These are phyloP conservation scores for Pleoardoris graminearum DNA, from an alignment of 2,329 filamentous ascomycete species.

Conservation along the genomic window DNA sequence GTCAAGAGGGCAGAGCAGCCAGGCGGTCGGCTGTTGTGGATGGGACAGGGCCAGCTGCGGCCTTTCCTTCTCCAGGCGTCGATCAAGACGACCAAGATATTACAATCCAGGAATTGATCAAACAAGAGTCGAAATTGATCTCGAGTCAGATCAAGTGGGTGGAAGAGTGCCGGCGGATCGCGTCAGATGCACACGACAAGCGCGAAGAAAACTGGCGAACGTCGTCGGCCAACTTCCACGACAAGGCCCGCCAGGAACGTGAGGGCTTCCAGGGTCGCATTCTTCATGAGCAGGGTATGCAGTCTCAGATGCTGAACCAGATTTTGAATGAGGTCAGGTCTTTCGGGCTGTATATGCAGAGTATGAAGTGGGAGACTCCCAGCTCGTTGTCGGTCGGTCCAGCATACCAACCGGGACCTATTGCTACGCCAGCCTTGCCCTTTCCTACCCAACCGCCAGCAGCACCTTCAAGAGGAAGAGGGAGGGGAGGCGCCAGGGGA, in stretches of 20 bases:
- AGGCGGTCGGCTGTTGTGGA: slow-evolving; percentile 8
- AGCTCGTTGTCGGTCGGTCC: slow-evolving; percentile 14
- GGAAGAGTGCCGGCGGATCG: slow-evolving; percentile 45
- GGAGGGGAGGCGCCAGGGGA: neutral
- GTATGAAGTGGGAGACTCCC: slow-evolving; percentile 36
- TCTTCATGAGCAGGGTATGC: slow-evolving; percentile 36
- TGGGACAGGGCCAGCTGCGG: slow-evolving; percentile 7
- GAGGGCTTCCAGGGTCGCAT: slow-evolving; percentile 42
- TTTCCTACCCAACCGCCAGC: neutral
- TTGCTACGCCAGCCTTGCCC: slow-evolving; percentile 1
- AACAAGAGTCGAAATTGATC: slow-evolving; percentile 32
- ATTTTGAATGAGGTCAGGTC: slow-evolving; percentile 34
- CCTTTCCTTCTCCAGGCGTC: slow-evolving; percentile 18
- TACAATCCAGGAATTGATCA: slow-evolving; percentile 22
- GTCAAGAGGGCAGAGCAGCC: neutral
- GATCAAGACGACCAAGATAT: neutral
- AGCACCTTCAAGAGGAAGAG: neutral
- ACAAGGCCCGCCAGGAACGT: slow-evolving; percentile 39
- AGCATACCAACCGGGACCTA: slow-evolving; percentile 15
- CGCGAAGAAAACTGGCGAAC: slow-evolving; percentile 48
- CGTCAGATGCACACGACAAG: slow-evolving; percentile 38
- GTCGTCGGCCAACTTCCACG: slow-evolving; percentile 46
- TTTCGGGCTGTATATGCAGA: slow-evolving; percentile 27
- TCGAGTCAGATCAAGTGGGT: slow-evolving; percentile 44
- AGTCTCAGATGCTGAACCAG: slow-evolving; percentile 33